A percentile compares a stretch with the other conserved stretches of the same genome.
phyloP scores from a whole-genome alignment of 495 filamentous ascomycete species.

The Podospora didyma region DNA sequence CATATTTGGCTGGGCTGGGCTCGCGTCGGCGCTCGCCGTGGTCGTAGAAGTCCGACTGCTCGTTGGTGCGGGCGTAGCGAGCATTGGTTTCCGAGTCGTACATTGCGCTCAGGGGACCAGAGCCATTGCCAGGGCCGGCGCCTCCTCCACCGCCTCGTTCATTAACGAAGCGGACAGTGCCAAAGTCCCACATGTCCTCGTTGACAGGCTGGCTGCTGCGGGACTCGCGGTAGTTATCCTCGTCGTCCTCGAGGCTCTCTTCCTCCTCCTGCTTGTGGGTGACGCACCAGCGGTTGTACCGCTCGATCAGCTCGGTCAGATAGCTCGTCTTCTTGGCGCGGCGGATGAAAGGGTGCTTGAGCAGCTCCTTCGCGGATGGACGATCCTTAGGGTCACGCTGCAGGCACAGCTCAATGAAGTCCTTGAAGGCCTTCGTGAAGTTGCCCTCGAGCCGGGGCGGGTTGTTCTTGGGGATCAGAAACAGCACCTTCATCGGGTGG shows the following conservation, averaged over 20 bases:
- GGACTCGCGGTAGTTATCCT: slow-evolving; percentile 33
- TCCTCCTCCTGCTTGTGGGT: slow-evolving; percentile 65
- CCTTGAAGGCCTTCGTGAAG: slow-evolving; percentile 88
- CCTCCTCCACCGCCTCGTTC: slow-evolving; percentile 47
- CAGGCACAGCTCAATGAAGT: slow-evolving; percentile 85
- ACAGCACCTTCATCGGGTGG: slow-evolving; percentile 98
- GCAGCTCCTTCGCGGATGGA: slow-evolving; percentile 79
- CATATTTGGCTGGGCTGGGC: slow-evolving; percentile 38
- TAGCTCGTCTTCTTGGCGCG: slow-evolving; percentile 86
- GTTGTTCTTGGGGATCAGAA: slow-evolving; percentile 93
- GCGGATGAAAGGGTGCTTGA: slow-evolving; percentile 86
- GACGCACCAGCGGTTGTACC: slow-evolving; percentile 79
- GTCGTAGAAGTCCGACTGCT: slow-evolving; percentile 43
- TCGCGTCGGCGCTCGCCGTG: slow-evolving; percentile 44
- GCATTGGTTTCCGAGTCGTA: slow-evolving; percentile 71
- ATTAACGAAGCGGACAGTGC: slow-evolving; percentile 73
- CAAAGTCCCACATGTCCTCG: slow-evolving; percentile 94
- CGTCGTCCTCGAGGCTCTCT: slow-evolving; percentile 22
- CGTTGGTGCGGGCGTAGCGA: slow-evolving; percentile 44
- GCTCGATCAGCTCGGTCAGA: slow-evolving; percentile 88
- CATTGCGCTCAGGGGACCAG: slow-evolving; percentile 60
- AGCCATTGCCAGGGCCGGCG: too few relatives aligned
- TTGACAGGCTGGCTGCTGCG: slow-evolving; percentile 41
- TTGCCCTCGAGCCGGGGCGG: slow-evolving; percentile 79
- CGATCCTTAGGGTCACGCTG: slow-evolving; percentile 83